These are phyloP conservation scores for Alternaria alternata DNA, from an alignment of 2,329 filamentous ascomycete species.

Conservation along the genomic window DNA sequence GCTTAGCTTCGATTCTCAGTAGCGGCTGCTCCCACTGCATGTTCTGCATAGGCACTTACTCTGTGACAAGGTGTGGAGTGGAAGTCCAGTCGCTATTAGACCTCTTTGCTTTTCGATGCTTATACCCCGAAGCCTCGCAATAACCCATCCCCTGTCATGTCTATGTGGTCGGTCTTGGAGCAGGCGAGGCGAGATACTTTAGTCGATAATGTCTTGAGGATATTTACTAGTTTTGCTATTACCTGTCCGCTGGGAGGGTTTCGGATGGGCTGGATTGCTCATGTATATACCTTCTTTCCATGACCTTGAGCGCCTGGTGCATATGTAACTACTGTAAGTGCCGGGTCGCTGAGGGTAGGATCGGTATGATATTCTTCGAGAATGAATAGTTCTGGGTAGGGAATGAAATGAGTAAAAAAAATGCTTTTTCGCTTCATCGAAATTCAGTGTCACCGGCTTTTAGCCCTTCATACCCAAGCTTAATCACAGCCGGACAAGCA, in stretches of 20 bases:
- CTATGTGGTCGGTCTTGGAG: neutral
- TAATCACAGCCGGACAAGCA: too few relatives aligned
- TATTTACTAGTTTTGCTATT: conserved; percentile 24
- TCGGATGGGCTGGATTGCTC: conserved; percentile 22
- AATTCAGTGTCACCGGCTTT: too few relatives aligned
- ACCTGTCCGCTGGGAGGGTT: conserved; percentile 27
- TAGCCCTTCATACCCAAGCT: too few relatives aligned
- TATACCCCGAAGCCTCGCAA: conserved; percentile 26
- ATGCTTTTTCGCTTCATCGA: too few relatives aligned
- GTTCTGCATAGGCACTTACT: neutral
- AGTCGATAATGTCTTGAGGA: conserved; percentile 40
- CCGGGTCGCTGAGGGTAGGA: conserved; percentile 1
- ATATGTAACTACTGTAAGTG: neutral
- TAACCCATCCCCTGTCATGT: neutral
- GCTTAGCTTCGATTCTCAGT: conserved; percentile 19
- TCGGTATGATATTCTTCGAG: neutral
- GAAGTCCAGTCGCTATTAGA: conserved; percentile 4
- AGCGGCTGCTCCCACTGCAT: neutral
- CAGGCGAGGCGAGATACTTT: conserved; percentile 12
- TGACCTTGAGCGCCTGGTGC: conserved; percentile 3
- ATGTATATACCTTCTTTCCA: conserved; percentile 4
- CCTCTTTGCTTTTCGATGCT: conserved; percentile 24
- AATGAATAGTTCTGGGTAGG: neutral
- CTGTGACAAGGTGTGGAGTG: neutral
- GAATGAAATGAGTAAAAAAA: conserved; percentile 4